Percentiles rank a stretch among this genome's conserved stretches.
Conservation (phyloP, 257 asterid species). For the Nicotiana tomentosiformis region DNA sequence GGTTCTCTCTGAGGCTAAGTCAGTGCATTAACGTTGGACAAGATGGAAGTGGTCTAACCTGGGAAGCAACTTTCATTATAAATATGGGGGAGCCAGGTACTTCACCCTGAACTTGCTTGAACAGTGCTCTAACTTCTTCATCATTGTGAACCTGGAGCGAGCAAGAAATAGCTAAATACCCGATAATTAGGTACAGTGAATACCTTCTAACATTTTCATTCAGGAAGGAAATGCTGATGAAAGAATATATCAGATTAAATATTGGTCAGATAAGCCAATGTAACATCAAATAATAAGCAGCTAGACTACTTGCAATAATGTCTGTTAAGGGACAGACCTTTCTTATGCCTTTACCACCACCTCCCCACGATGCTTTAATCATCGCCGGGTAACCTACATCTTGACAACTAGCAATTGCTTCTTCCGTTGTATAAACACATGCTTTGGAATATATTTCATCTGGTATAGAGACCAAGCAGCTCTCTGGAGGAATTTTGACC, state of each 20-base stretch:
- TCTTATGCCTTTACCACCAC: slow-evolving; percentile 98
- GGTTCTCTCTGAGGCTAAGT: not conserved
- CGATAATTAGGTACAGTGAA: not conserved
- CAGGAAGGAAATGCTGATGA: not conserved
- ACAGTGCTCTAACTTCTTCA: slow-evolving; percentile 90
- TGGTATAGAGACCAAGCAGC: slow-evolving; percentile 71
- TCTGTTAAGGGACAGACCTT: slow-evolving; percentile 52
- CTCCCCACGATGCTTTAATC: slow-evolving; percentile 99
- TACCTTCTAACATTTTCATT: not conserved
- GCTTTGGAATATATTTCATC: slow-evolving; percentile 72
- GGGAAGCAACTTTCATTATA: slow-evolving; percentile 96
- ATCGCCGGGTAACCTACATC: slow-evolving; percentile 97
- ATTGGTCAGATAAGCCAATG: not conserved
- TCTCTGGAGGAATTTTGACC: slow-evolving; percentile 75
- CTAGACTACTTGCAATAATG: not conserved
- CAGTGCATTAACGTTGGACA: not conserved
- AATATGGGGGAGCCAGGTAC: slow-evolving; percentile 99
- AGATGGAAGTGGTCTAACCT: slow-evolving; percentile 50
- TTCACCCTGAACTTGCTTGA: slow-evolving; percentile 99
- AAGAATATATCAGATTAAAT: not conserved
- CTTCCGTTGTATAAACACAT: slow-evolving; percentile 90
- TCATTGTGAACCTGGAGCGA: slow-evolving; percentile 73
- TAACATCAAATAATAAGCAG: slow-evolving; percentile 7
- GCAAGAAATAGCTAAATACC: not conserved
- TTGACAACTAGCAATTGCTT: slow-evolving; percentile 91